phyloP scores from a whole-genome alignment of 768 basidiomycete species.

The Baorangia bicolor region DNA sequence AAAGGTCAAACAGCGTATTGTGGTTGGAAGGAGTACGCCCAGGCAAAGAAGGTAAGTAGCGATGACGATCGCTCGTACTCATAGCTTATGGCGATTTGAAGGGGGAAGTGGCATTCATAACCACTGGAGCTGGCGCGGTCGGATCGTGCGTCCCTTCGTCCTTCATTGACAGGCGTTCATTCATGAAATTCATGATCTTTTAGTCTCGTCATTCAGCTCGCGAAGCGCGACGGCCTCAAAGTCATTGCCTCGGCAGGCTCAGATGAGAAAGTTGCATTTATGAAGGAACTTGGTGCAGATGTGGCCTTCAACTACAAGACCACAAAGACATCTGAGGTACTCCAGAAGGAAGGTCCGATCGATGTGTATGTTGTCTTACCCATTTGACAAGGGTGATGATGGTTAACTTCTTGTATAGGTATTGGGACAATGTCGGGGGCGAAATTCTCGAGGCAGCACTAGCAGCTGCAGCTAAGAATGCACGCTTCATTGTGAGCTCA shows the following conservation, averaged over 20 bases:
- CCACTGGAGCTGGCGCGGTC: slow-evolving; percentile 46
- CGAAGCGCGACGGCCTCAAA: slow-evolving; percentile 50
- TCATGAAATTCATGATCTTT: background rate
- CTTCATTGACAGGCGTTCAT: background rate
- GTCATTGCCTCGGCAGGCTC: slow-evolving; percentile 72
- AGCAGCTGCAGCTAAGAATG: slow-evolving; percentile 39
- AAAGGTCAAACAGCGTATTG: slow-evolving; percentile 28
- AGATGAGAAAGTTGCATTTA: slow-evolving; percentile 66
- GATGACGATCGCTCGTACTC: no score
- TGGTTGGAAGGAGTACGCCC: slow-evolving; percentile 18
- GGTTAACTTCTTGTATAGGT: background rate
- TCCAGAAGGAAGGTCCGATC: slow-evolving; percentile 56
- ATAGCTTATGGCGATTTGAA: slow-evolving; percentile 10
- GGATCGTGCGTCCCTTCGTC: slow-evolving; percentile 47
- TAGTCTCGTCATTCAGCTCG: slow-evolving; percentile 49
- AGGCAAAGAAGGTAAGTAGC: slow-evolving; percentile 25
- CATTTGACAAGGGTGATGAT: background rate
- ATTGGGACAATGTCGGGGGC: slow-evolving; percentile 46
- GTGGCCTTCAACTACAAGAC: slow-evolving; percentile 77
- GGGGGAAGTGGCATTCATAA: slow-evolving; percentile 52
- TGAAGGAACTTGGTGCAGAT: slow-evolving; percentile 60
- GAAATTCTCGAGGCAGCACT: slow-evolving; percentile 57
- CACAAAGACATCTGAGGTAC: slow-evolving; percentile 46
- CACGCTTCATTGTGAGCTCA: slow-evolving; percentile 45
- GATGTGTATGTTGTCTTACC: slow-evolving; percentile 38